Percentiles rank a stretch among this genome's conserved stretches.
phyloP scores from a whole-genome alignment of 2,329 filamentous ascomycete species.

The Chaetomiaceae sp. region DNA sequence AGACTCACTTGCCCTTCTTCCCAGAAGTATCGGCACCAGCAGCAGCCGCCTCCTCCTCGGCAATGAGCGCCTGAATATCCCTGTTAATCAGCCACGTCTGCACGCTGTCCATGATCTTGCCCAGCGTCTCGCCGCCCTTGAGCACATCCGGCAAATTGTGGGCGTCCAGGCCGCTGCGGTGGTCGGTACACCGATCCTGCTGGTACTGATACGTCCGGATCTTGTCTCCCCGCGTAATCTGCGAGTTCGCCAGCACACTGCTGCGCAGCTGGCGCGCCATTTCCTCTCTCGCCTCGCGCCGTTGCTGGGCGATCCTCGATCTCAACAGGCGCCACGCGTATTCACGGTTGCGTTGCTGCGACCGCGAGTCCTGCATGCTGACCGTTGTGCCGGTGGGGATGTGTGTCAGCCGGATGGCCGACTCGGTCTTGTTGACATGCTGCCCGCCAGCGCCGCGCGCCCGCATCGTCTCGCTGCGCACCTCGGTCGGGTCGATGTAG shows the following conservation, averaged over 20 bases:
- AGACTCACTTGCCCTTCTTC: constrained; percentile 16
- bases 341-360: constrained; percentile 83
- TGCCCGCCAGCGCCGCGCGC: constrained; percentile 90
- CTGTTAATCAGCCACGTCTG: constrained; percentile 68
- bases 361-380: constrained; percentile 87
- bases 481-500: constrained; percentile 80
- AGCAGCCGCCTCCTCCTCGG: constrained; percentile 52
- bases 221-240: constrained; percentile 89
- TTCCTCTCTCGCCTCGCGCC: constrained; percentile 79
- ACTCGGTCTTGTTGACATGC: constrained; percentile 98
- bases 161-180: constrained; percentile 73
- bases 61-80: constrained; percentile 68
- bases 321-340: constrained; percentile 83
- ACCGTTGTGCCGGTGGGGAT: constrained; percentile 81
- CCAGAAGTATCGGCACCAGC: constrained; percentile 20
- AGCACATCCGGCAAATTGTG: constrained; percentile 80
- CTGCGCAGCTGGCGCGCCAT: constrained; percentile 69
- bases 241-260: constrained; percentile 72
- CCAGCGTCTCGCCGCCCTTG: constrained; percentile 65
- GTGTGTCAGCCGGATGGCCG: constrained; percentile 88
- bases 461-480: constrained; percentile 82
- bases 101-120: constrained; percentile 73
- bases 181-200: constrained; percentile 78
- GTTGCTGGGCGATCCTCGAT: constrained; percentile 72
- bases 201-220: constrained; percentile 84